Conservation (phyloP, 148 eudicot species). For the Beta vulgaris region DNA sequence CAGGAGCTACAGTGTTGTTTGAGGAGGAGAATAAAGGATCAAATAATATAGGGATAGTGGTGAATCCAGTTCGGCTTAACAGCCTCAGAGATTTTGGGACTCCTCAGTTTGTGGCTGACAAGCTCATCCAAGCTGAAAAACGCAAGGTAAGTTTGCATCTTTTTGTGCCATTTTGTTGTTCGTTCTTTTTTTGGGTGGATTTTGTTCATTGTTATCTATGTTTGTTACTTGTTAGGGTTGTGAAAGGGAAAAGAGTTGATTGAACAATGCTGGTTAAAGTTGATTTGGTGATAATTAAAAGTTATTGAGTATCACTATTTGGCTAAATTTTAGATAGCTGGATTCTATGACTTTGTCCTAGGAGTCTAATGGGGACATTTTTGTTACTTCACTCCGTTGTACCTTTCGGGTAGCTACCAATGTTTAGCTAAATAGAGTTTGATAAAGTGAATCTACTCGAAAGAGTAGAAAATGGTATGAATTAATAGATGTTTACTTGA, state of each 20-base stretch:
- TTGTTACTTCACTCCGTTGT: no score
- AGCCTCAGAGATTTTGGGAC: slow-evolving; percentile 69
- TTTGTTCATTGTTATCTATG: no score
- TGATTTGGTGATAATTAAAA: neutral
- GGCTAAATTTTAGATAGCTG: no score
- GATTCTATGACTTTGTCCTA: no score
- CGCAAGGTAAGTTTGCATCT: slow-evolving; percentile 52
- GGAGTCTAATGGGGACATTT: no score
- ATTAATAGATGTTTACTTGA: neutral
- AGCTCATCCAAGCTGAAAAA: slow-evolving; percentile 82
- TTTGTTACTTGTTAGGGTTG: neutral
- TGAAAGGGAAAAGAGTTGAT: neutral
- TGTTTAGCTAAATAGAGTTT: no score
- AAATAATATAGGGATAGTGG: slow-evolving; percentile 82
- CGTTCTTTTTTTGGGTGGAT: neutral
- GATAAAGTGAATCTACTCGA: neutral
- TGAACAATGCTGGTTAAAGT: neutral
- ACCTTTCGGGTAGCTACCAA: no score
- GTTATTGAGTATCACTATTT: no score
- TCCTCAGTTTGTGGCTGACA: slow-evolving; percentile 82
- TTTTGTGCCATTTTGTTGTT: neutral
- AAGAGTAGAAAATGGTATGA: neutral
- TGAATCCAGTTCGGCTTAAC: slow-evolving; percentile 68
- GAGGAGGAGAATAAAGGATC: slow-evolving; percentile 68
- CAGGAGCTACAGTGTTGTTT: slow-evolving; percentile 82